Percentiles rank a stretch among this genome's conserved stretches.
These are phyloP conservation scores for Rutstroemia sp. DNA, from an alignment of 2,329 filamentous ascomycete genomes.

Conservation along the genomic window DNA sequence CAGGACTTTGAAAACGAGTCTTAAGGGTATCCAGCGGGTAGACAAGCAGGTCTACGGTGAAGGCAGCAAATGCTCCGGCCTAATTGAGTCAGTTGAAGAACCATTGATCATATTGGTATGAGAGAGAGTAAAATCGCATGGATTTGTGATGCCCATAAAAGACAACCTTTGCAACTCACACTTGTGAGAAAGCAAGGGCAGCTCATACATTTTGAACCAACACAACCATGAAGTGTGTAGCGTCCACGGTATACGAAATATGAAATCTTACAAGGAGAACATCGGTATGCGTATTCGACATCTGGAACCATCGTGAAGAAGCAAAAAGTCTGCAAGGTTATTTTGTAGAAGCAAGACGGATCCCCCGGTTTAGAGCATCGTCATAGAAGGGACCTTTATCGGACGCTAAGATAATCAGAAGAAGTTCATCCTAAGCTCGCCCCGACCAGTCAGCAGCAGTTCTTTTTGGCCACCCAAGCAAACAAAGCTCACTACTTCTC, in stretches of 20 bases:
- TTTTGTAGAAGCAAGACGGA: constrained; percentile 1
- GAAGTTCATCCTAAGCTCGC: constrained; percentile 2
- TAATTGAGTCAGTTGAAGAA: constrained; percentile 29
- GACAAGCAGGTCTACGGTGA: constrained; percentile 76
- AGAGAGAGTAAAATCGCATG: not conserved
- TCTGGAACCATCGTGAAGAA: constrained; percentile 23
- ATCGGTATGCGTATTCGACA: constrained; percentile 45
- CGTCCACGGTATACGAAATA: not conserved
- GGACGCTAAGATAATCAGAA: constrained; percentile 10
- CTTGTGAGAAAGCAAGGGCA: not conserved
- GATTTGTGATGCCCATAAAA: not conserved
- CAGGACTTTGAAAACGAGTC: constrained; percentile 72
- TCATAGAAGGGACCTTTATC: constrained; percentile 15
- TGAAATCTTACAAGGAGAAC: constrained; percentile 45
- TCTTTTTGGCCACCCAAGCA: constrained; percentile 2
- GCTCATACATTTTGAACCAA: not conserved
- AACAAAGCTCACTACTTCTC: not conserved
- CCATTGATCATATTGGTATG: too few species aligned
- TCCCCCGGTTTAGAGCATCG: constrained; percentile 4
- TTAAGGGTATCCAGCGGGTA: constrained; percentile 80
- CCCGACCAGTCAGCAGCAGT: not conserved
- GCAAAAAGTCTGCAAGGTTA: not conserved
- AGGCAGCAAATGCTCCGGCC: constrained; percentile 80
- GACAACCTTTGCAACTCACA: not conserved
- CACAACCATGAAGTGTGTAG: too few species aligned